A percentile compares a stretch with the other conserved stretches of the same genome.
Evolutionary conservation across 768 basidiomycete genomes (phyloP).

Genomic region (Trametes punicea): DNA sequence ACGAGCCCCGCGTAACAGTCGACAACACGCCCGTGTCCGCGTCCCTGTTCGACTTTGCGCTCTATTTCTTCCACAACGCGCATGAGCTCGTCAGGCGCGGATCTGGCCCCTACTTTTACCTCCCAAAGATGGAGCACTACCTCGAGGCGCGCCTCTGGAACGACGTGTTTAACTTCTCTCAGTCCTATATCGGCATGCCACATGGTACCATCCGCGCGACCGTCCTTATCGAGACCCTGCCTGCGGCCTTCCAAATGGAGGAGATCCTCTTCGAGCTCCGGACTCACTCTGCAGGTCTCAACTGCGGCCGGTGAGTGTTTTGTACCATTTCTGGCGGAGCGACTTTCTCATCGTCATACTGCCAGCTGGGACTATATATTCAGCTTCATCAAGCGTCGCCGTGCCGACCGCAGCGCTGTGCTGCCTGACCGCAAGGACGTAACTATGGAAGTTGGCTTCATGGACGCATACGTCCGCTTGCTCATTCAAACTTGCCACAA

Average conservation of each 20-base stretch:
- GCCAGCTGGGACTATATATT: constrained; percentile 91
- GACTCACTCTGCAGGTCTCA: constrained; percentile 92
- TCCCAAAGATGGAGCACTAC: constrained; percentile 99
- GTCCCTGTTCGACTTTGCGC: constrained; percentile 93
- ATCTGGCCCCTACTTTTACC: constrained; percentile 93
- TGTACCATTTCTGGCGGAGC: not conserved
- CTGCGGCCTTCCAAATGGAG: constrained; percentile 99
- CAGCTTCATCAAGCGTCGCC: constrained; percentile 97
- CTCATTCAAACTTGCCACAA: constrained; percentile 98
- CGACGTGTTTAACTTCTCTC: constrained; percentile 93
- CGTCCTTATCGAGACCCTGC: constrained; percentile 94
- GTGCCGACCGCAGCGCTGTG: constrained; percentile 85
- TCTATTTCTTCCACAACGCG: constrained; percentile 98
- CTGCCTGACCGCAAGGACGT: constrained; percentile 96
- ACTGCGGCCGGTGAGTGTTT: constrained; percentile 79
- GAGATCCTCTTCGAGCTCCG: constrained; percentile 96
- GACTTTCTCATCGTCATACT: not conserved
- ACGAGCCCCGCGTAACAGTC: constrained; percentile 86
- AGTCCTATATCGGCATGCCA: constrained; percentile 83
- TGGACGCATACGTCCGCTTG: constrained; percentile 94
- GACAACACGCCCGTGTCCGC: constrained; percentile 90
- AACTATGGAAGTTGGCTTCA: constrained; percentile 97
- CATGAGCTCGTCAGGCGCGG: constrained; percentile 85
- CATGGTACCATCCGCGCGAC: constrained; percentile 90
- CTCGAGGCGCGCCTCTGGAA: constrained; percentile 97